Base-by-base conservation (phyloP, 768 basidiomycete species). In the Candolleomyces efflorescens region DNA sequence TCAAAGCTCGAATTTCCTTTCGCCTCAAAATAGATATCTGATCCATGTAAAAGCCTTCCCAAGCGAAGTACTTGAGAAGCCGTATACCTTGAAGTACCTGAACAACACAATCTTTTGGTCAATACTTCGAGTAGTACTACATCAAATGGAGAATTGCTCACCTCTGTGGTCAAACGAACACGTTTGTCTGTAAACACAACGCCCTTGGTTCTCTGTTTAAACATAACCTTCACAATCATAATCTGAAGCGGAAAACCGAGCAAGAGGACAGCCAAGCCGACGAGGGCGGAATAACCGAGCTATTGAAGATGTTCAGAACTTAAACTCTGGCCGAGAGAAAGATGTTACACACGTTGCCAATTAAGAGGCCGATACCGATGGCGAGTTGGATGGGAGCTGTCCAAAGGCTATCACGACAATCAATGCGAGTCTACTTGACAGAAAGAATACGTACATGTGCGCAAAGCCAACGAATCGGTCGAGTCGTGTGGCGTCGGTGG, bases 241-340 rank as follows among this genome's bases (percentile, higher is more conserved):
- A 78, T 64, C 66, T 89, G 85, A 2, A 87, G 58, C 0, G 87
- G 87, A 59, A 86, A 80, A 4, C 80, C 81, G 5, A 85, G 57
- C 1, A 87, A 52, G 23, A 88, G 71, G 23, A 84, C 68, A 69
- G 80, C 53, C 67, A 87, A 69, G 0, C 84, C 86, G 20, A 87
- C 87, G 17, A 90, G 76, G 0, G 86, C 87, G 0, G 86, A 88
- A 61, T 82, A 83, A 3, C 87, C 86, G 15, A 90, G 74, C 78
- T 86, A 52, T 13, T 43, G 39, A 18, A 24, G 23, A 43, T 4
- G 53, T 17, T 39, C 37, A 11, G 18, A 5, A 27, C 26, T 10
- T 43, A 13, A 6, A 43, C 15, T 46, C 43, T 18, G 48, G 26
- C 23, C 18, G 22, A 36, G 36, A 36, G 20, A 51, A 13, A 41